Evolutionary conservation across 192 early-diverging fungal species (phyloP), one percentile per base, ranked within the genome.

Genomic region (Coemansia furcata): DNA sequence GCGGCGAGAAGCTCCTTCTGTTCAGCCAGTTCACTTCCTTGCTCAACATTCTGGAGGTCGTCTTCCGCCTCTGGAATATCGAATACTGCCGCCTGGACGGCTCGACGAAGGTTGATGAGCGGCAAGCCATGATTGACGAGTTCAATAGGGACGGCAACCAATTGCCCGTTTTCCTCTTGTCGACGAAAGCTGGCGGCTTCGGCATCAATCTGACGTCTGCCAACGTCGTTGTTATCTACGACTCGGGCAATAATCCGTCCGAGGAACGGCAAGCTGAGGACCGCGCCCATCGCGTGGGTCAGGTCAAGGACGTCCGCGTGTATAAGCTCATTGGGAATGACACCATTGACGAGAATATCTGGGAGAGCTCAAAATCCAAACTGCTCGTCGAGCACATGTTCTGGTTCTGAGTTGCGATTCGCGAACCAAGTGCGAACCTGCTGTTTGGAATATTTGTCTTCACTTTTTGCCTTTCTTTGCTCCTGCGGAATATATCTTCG

Each of bases 1-100:
- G 62, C 8, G 63, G 61, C 0, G 76, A 83, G 38, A 78, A 78
- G 29, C 82, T 96, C 0, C 72, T 98, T 5, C 72, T 98, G 26
- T 98, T 98, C 67, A 88, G 87, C 52, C 93, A 95, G 69, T 94
- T 96, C 74, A 93, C 89, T n/a, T 72, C 86, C 26, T 87, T 90
- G 64, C 77, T 98, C 23, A 89, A 95, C 69, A 85, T 98, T 26
- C 68, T 97, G 14, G 93, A 95, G 66, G 77, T 88, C 7, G 91
- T 90, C 67, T 67, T 96, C 49, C 43, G 11, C 11, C 52, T 71
- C n/a, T 78, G 74, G 82, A 6, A 60, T 2, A 59, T 77, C 6
- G 62, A 47, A 44, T 87, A 82, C 36, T 60, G 76, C 7, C 71
- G 85, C 0, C 63, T 93, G 66, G 93, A 94, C 69, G 93, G 93